These are phyloP conservation scores for Sarocladium oryzae DNA, from an alignment of 2,329 filamentous ascomycete genomes.

Conservation along the genomic window DNA sequence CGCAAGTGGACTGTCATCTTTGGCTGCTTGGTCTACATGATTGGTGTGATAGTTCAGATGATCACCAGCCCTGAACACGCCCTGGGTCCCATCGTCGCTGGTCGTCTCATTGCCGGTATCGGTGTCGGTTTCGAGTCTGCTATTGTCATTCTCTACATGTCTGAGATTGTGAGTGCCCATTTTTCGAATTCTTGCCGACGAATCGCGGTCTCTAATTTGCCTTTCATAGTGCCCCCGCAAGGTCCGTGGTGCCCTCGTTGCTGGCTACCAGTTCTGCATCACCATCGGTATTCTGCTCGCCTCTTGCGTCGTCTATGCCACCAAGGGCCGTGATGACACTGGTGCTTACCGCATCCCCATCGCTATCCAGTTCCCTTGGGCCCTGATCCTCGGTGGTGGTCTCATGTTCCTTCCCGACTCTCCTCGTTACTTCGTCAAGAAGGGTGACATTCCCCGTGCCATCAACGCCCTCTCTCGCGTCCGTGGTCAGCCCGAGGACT, in stretches of 20 bases:
- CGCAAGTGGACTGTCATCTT: constrained; percentile 65
- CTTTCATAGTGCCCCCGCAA: constrained; percentile 49
- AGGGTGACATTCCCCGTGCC: constrained; percentile 61
- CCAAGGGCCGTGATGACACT: constrained; percentile 53
- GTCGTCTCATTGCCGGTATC: constrained; percentile 68
- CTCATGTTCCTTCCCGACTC: constrained; percentile 77
- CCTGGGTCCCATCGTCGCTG: constrained; percentile 60
- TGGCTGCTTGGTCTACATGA: constrained; percentile 64
- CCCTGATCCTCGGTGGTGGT: constrained; percentile 64
- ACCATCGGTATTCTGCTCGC: constrained; percentile 73
- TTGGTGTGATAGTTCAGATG: constrained; percentile 65
- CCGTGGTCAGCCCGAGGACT: constrained; percentile 67
- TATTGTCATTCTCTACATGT: constrained; percentile 82
- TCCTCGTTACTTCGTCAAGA: constrained; percentile 79
- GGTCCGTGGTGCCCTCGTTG: constrained; percentile 71
- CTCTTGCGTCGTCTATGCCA: constrained; percentile 66
- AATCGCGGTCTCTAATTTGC: constrained; percentile 5
- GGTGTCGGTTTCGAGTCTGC: constrained; percentile 78
- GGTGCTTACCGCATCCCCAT: constrained; percentile 77
- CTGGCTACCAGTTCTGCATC: constrained; percentile 78
- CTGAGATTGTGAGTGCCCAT: constrained; percentile 65
- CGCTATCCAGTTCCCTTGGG: constrained; percentile 73
- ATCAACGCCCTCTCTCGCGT: constrained; percentile 57
- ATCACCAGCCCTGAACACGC: constrained; percentile 37
- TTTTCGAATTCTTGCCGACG: not conserved